These are phyloP conservation scores for Phoma herbarum DNA, from an alignment of 2,329 filamentous ascomycete genomes.

Conservation along the genomic window DNA sequence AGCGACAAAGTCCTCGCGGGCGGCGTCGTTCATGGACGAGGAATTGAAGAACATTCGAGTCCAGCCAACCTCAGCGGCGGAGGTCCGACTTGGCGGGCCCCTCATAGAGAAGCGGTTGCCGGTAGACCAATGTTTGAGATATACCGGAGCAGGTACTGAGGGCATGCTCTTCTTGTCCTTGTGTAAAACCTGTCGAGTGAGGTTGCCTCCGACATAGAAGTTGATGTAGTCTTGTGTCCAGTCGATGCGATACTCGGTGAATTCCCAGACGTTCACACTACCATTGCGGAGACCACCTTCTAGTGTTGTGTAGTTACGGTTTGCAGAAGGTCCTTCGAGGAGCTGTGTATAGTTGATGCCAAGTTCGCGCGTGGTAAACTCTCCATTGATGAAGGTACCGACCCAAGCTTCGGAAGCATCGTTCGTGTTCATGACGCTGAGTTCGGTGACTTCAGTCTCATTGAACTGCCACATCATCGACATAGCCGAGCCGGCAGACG, in stretches of 20 bases:
- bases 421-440: conserved; percentile 59
- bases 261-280: conserved; percentile 54
- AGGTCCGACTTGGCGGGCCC: conserved; percentile 54
- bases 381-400: conserved; percentile 50
- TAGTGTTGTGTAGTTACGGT: conserved; percentile 53
- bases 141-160: conserved; percentile 54
- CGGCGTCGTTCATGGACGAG: conserved; percentile 50
- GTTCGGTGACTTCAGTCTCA: conserved; percentile 53
- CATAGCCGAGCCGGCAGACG: conserved; percentile 54
- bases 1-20: conserved; percentile 37
- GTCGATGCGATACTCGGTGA: conserved; percentile 58
- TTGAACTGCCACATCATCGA: conserved; percentile 59
- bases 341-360: conserved; percentile 55
- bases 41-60: conserved; percentile 62
- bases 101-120: conserved; percentile 57
- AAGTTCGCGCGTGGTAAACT: conserved; percentile 50
- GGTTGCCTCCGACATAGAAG: conserved; percentile 54
- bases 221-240: conserved; percentile 56
- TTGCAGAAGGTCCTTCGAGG: conserved; percentile 34
- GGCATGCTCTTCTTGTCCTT: conserved; percentile 49
- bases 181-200: conserved; percentile 46
- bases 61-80: conserved; percentile 57
- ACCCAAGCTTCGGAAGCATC: conserved; percentile 51
- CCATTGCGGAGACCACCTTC: conserved; percentile 40
- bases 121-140: conserved; percentile 60